These are phyloP conservation scores for Pisolithus tinctorius DNA, from an alignment of 768 basidiomycete genomes.

Conservation along the genomic window DNA sequence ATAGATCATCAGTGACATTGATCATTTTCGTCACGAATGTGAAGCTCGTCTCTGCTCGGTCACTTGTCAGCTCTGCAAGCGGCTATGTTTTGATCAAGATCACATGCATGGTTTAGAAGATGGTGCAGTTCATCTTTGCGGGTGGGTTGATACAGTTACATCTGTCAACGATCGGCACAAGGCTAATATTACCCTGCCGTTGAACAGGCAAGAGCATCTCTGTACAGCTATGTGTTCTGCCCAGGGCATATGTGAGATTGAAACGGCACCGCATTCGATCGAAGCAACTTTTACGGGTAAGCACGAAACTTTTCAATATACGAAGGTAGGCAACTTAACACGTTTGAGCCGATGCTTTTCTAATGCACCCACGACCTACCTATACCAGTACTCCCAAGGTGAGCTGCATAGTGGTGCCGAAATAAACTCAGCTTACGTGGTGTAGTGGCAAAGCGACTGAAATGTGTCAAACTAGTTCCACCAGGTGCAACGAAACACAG, in stretches of 20 bases:
- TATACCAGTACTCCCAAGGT: slow-evolving; percentile 2
- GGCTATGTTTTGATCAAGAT: slow-evolving; percentile 35
- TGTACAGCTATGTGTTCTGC: slow-evolving; percentile 36
- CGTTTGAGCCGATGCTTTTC: neutral
- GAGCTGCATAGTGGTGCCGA: neutral
- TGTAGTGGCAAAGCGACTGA: slow-evolving; percentile 40
- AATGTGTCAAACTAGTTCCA: slow-evolving; percentile 39
- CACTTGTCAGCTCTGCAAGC: slow-evolving; percentile 42
- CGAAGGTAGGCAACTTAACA: slow-evolving; percentile 34
- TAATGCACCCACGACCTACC: neutral
- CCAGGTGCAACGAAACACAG: slow-evolving; percentile 31
- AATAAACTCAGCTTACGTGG: neutral
- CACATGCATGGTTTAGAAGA: slow-evolving; percentile 44
- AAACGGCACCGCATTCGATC: slow-evolving; percentile 45
- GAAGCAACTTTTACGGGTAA: slow-evolving; percentile 49
- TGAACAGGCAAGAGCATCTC: slow-evolving; percentile 38
- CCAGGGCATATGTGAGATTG: slow-evolving; percentile 45
- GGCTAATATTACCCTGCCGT: neutral
- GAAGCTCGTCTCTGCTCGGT: slow-evolving; percentile 43
- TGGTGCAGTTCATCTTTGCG: slow-evolving; percentile 43
- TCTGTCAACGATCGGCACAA: slow-evolving; percentile 4
- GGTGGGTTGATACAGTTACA: slow-evolving; percentile 24
- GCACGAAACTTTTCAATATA: slow-evolving; percentile 51
- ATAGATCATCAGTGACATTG: slow-evolving; percentile 29
- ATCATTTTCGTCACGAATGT: slow-evolving; percentile 41